phyloP scores from a whole-genome alignment of 768 basidiomycete genomes.

The Cystofilobasidium ferigula region DNA sequence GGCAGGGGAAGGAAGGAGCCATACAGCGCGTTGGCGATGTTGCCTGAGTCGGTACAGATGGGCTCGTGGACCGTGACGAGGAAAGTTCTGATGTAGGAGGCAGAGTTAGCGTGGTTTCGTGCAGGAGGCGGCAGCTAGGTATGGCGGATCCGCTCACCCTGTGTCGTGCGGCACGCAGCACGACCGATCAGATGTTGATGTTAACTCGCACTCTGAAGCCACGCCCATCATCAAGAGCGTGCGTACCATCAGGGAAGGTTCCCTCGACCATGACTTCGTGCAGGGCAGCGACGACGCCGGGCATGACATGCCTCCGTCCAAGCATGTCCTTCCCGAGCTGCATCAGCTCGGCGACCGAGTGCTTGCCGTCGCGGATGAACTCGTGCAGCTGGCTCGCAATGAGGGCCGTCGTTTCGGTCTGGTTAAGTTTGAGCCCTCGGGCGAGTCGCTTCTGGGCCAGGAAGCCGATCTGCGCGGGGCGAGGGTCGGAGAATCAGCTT shows the following conservation, averaged over 20 bases:
- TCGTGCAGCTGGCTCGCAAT: slow-evolving; percentile 84
- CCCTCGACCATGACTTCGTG: slow-evolving; percentile 91
- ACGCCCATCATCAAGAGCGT: slow-evolving; percentile 10
- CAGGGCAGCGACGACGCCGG: slow-evolving; percentile 60
- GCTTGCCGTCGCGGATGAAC: slow-evolving; percentile 69
- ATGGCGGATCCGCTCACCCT: slow-evolving; percentile 22
- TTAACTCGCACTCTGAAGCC: background rate
- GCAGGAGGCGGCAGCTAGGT: no score
- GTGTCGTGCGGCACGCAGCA: background rate
- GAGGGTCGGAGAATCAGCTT: background rate
- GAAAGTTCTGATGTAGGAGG: slow-evolving; percentile 46
- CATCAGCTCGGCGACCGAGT: slow-evolving; percentile 86
- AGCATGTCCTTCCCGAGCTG: slow-evolving; percentile 69
- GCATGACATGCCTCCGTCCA: slow-evolving; percentile 77
- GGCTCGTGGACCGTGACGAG: slow-evolving; percentile 97
- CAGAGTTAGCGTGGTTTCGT: background rate
- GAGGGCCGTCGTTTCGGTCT: slow-evolving; percentile 75
- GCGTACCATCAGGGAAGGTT: slow-evolving; percentile 70
- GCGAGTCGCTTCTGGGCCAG: slow-evolving; percentile 91
- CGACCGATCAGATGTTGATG: no score
- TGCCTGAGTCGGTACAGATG: slow-evolving; percentile 68
- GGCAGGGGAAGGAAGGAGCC: slow-evolving; percentile 87
- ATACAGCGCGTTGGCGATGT: slow-evolving; percentile 75
- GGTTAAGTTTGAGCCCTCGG: slow-evolving; percentile 76
- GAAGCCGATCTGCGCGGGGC: slow-evolving; percentile 46